Evolutionary conservation across 768 basidiomycete genomes (phyloP), one percentile per base, ranked within the genome.

Genomic region (Amanita pallidorosea): DNA sequence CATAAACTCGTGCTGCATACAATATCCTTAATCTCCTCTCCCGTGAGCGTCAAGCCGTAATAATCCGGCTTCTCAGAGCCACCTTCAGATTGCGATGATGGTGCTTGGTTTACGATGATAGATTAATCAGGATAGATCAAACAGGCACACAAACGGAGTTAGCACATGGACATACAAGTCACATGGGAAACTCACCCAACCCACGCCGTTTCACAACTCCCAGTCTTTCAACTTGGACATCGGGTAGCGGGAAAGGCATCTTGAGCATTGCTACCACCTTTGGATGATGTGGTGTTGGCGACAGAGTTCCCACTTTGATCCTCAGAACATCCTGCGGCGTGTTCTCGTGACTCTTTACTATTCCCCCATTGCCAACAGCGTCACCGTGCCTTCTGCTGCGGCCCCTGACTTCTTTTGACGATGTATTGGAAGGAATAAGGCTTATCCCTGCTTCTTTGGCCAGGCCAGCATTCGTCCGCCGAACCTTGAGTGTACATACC

Each of bases 261-360:
- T 92, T 92, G 57, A 97, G 75, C 69, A 93, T 81, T 34, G 83
- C 85, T 38, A 98, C 86, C 18, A 97, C 86, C 62, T 94, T 92
- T 7, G 94, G 94, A 65, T 98, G 94, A 63, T 98, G 93, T 20
- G 93, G 94, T 7, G 91, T 91, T 20, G 94, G 94, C 11, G 82
- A 82, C 31, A 97, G 74, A 29, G 88, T 91, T 15, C 82, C 94
- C 9, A 94, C 80, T 61, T 88, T 85, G 33, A 91, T 57, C 44
- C 70, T 63, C 27, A 76, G 50, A 27, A 70, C 67, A 51, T 68
- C 67, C 7, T 69, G 63, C 31, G 59, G 57, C 42, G 47, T 45
- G 38, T 53, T 41, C 55, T 57, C 50, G 23, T 45, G 47, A 31
- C 46, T 49, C 27, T 17, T 27, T 50, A 13, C 47, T 52, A 36